These are phyloP conservation scores for Pinguiococcus pyrenoidosus DNA, from an alignment of 108 stramenopile genomes.

Conservation along the genomic window DNA sequence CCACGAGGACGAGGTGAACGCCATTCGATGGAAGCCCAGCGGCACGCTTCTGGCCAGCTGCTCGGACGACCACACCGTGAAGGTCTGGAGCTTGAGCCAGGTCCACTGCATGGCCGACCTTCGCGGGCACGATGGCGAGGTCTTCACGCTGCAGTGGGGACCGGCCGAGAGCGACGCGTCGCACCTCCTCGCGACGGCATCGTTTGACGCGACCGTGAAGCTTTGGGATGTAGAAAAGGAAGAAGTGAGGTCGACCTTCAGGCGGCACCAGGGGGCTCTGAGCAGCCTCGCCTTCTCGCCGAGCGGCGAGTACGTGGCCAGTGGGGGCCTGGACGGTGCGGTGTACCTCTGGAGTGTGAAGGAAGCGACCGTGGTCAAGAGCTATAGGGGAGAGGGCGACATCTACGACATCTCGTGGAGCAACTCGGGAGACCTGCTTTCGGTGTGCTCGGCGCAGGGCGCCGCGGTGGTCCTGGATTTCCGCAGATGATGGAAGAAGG, in stretches of 20 bases:
- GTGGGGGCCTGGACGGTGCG: conserved; percentile 15
- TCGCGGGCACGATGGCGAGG: conserved; percentile 9
- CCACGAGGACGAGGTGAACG: conserved; percentile 86
- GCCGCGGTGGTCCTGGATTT: too few species aligned
- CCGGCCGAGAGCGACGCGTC: not conserved
- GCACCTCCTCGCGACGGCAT: conserved; percentile 35
- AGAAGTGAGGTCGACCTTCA: conserved; percentile 37
- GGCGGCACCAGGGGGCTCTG: conserved; percentile 5
- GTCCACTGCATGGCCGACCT: conserved; percentile 32
- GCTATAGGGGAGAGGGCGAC: too few species aligned
- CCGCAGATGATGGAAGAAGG: too few species aligned
- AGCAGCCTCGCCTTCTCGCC: not conserved
- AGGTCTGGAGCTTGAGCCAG: conserved; percentile 63
- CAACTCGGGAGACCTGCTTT: too few species aligned
- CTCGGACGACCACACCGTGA: conserved; percentile 89
- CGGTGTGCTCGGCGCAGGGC: too few species aligned
- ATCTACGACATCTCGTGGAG: too few species aligned
- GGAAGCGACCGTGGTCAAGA: conserved; percentile 56
- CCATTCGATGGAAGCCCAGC: conserved; percentile 87
- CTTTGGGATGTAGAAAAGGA: conserved; percentile 76
- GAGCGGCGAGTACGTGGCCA: conserved; percentile 18
- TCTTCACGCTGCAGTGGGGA: conserved; percentile 18
- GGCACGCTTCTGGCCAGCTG: conserved; percentile 76
- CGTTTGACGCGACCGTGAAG: conserved; percentile 83
- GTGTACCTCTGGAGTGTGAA: conserved; percentile 35